These are phyloP conservation scores for Candida pseudofarinosa DNA, from an alignment of 805 yeast species.

Conservation along the genomic window DNA sequence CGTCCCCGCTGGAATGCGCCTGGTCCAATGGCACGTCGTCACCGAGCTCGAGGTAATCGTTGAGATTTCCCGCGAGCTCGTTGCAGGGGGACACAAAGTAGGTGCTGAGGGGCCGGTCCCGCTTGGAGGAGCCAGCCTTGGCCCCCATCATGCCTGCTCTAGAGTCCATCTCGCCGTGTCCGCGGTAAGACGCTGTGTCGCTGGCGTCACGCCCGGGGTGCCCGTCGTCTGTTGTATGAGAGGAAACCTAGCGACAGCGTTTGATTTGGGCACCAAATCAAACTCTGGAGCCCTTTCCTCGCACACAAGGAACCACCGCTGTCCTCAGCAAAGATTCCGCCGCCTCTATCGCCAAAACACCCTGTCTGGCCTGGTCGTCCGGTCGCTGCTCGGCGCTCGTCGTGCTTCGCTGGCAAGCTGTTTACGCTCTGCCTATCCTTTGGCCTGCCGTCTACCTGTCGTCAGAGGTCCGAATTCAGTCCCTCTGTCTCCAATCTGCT, in stretches of 20 bases:
- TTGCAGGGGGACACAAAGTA: slow-evolving; percentile 37
- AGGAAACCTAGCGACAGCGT: neutral
- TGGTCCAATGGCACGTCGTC: slow-evolving; percentile 5
- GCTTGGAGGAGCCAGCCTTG: slow-evolving; percentile 4
- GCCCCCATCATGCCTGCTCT: neutral
- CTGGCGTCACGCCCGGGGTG: neutral
- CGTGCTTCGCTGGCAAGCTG: too few relatives aligned
- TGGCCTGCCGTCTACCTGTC: too few relatives aligned
- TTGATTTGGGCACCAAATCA: neutral
- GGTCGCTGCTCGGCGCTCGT: too few relatives aligned
- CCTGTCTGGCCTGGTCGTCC: too few relatives aligned
- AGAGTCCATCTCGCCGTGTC: neutral
- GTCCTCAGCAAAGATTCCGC: too few relatives aligned
- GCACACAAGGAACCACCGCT: too few relatives aligned
- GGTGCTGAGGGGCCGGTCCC: slow-evolving; percentile 31
- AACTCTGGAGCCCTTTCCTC: neutral
- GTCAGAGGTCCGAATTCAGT: neutral
- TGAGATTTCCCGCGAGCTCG: slow-evolving; percentile 1
- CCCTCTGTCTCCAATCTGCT: neutral
- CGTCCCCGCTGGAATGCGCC: slow-evolving; percentile 1
- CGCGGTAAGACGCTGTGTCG: too few relatives aligned
- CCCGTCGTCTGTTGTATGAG: too few relatives aligned
- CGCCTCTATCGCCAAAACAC: too few relatives aligned
- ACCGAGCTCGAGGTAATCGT: slow-evolving; percentile 4
- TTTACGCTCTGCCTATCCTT: too few relatives aligned